phyloP scores from a whole-genome alignment of 371 early-diverging fungal species.

The Enterospora canceri region DNA sequence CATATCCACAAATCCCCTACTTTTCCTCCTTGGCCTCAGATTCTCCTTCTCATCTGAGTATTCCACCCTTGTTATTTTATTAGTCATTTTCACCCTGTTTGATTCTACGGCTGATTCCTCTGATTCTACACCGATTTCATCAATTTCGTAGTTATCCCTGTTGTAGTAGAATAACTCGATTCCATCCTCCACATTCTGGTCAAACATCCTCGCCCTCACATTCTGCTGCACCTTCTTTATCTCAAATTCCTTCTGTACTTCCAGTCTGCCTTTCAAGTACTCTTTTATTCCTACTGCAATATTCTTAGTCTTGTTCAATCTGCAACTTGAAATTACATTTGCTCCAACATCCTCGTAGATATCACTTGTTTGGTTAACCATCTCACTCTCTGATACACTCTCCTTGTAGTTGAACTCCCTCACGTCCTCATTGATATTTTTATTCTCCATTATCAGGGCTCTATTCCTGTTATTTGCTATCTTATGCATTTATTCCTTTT shows the following conservation, averaged over 20 bases:
- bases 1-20: slow-evolving; percentile 4
- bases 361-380: background rate
- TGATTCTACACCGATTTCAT: background rate
- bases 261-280: slow-evolving; percentile 1
- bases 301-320: background rate
- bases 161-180: background rate
- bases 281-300: background rate
- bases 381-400: background rate
- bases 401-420: slow-evolving; percentile 8
- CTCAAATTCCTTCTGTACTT: background rate
- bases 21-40: background rate
- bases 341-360: too few species aligned
- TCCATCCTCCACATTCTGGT: background rate
- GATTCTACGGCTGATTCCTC: background rate
- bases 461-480: background rate
- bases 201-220: slow-evolving; percentile 4
- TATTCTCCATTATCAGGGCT: background rate
- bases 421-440: slow-evolving; percentile 9
- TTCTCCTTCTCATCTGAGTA: background rate
- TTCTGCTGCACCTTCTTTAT: slow-evolving; percentile 8
- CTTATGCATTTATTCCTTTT: background rate
- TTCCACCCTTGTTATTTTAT: background rate
- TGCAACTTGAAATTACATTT: background rate
- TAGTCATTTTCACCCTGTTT: background rate
- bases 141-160: background rate